Evolutionary conservation across 164 flowering plant genomes (phyloP).

Genomic region (Amborella trichopoda): DNA sequence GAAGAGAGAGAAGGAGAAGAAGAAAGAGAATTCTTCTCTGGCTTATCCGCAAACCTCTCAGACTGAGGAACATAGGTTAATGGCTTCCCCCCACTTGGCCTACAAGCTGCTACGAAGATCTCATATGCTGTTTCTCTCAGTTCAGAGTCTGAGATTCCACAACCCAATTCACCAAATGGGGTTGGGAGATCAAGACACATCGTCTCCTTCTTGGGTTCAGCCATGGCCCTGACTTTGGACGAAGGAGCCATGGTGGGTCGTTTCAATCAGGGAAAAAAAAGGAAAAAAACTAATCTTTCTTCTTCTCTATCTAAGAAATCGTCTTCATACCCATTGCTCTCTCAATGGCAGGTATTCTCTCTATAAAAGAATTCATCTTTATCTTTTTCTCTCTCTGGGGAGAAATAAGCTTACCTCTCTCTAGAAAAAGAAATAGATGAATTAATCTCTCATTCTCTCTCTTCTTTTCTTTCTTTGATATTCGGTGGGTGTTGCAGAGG

Average conservation of each 20-base stretch:
- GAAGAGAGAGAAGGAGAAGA: constrained; percentile 8
- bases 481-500: too few relatives aligned
- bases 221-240: constrained; percentile 54
- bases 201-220: constrained; percentile 47
- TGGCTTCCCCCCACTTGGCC: constrained; percentile 63
- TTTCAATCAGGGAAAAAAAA: too few relatives aligned
- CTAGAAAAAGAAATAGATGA: too few relatives aligned
- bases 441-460: too few relatives aligned
- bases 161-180: constrained; percentile 50
- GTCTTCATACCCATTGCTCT: too few relatives aligned
- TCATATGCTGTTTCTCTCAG: constrained; percentile 73
- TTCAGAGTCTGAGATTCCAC: constrained; percentile 44
- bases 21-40: constrained; percentile 10
- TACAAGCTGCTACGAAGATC: constrained; percentile 64
- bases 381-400: too few relatives aligned
- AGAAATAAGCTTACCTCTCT: too few relatives aligned
- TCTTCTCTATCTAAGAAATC: too few relatives aligned
- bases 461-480: too few relatives aligned
- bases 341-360: too few relatives aligned
- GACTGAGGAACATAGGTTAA: constrained; percentile 35
- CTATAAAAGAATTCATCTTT: too few relatives aligned
- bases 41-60: constrained; percentile 5
- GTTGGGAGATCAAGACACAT: constrained; percentile 30
- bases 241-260: constrained; percentile 67
- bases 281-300: too few relatives aligned